Evolutionary conservation across 225 moss, liverwort and hornwort genomes (phyloP), one percentile per base, ranked within the genome.

Genomic region (Marchantia paleacea): DNA sequence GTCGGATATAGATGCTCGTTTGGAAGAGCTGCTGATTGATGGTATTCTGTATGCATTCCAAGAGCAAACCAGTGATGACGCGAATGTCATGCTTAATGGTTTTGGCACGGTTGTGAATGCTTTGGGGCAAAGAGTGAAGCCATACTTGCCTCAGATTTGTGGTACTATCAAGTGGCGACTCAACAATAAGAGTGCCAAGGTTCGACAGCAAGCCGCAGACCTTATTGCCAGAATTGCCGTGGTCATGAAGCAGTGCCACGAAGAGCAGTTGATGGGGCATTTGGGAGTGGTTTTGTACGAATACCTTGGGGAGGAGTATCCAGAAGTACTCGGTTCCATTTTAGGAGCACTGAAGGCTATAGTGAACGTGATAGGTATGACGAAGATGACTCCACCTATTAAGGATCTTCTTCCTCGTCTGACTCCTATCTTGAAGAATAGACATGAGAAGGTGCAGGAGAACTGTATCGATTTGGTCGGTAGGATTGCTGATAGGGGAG

Each of bases 141-240:
- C 99, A 0, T 99, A 99, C 73, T 86, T 99, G 75, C 99, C 99
- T 51, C 99, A 99, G 79, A 99, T 99, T 74, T 99, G 99, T 84
- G 99, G 99, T 85, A 99, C 99, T 10, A 99, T 99, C 80, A 99
- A 99, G 88, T 99, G 99, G 99, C 89, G 99, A 70, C 91, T 99
- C 47, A 99, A 99, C 86, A 99, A 99, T 49, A 99, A 99, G 80
- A 99, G 99, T 87, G 99, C 99, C 51, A 99, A 99, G 85, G 99
- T 99, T 64, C 93, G 99, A 80, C 99, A 99, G 68, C 99, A 99
- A 86, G 99, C 99, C 15, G 99, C 99, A 4, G 99, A 99, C 80
- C 83, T 99, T 12, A 99, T 99, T 50, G 95, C 99, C 15, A 92
- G 99, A 30, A 99, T 99, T 82, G 99, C 99, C 12, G 99, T 99